Base-by-base conservation (phyloP, 1,284 basidiomycete species). In the Quambalaria eucalypti region DNA sequence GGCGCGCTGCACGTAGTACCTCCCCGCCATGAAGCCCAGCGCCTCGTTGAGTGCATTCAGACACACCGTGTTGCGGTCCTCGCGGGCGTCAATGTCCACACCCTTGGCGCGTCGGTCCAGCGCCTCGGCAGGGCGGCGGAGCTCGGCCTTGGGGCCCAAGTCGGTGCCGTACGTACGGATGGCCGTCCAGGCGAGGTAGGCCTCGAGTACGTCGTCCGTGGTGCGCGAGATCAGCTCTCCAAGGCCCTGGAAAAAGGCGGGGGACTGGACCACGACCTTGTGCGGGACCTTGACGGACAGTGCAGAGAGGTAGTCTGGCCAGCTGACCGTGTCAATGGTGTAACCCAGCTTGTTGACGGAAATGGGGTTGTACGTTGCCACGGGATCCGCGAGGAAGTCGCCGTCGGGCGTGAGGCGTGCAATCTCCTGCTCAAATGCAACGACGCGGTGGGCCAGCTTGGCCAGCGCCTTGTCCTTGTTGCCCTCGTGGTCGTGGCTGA, bases 361-460 rank as follows among this genome's bases (percentile, higher is more conserved):
- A 81, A 79, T 57, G 2, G 90, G 90, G 76, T 98, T 96, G 79
- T 98, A 97, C 0, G 88, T 87, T 47, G 81, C 85, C 53, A 89
- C 79, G 0, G 92, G 93, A 72, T 97, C 79, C 58, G 73, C 77
- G 44, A 81, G 70, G 56, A 78, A 73, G 82, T 79, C 88, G 80
- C 65, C 82, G 80, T 62, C 66, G 8, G 62, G 65, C 66, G 85
- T 88, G 5, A 87, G 86, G 52, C 84, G 78, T 0, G 90, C 88
- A n/a, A 98, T 78, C 64, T 82, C 79, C 51, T 81, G 81, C 78
- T 98, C 93, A 59, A 97, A 87, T 30, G 81, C 77, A 60, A 96
- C 81, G 26, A 96, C 46, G 31, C 83, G 78, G 63, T 82, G 82
- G 0, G 91, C 86, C 4, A 92, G 79, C 54, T 82, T 81, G 26